Evolutionary conservation across 345 rosid genomes (phyloP).

Genomic region (Camelina sativa): DNA sequence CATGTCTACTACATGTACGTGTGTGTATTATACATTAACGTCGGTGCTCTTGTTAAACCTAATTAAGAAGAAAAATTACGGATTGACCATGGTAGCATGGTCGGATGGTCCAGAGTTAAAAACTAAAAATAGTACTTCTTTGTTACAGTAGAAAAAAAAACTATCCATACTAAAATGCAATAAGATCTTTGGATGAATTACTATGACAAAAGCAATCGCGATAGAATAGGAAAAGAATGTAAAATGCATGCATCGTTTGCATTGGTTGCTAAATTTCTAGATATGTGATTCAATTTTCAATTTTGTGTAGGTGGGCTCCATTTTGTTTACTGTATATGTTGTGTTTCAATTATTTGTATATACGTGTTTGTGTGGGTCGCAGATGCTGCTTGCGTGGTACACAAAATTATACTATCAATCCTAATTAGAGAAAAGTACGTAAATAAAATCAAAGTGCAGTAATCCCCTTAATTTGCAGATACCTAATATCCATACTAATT

Average conservation of each 20-base stretch:
- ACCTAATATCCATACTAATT: background rate
- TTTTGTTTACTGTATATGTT: background rate
- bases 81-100: background rate
- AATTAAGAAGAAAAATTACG: background rate
- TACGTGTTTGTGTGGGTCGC: conserved; percentile 2
- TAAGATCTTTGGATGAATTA: conserved; percentile 25
- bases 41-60: background rate
- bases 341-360: conserved; percentile 33
- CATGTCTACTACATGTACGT: no score
- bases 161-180: background rate
- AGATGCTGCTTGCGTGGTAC: conserved; percentile 28
- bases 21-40: background rate
- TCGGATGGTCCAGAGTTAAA: background rate
- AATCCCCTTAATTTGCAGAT: background rate
- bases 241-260: conserved; percentile 38
- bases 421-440: background rate
- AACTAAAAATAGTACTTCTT: background rate
- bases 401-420: background rate
- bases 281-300: background rate
- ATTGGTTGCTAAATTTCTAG: conserved; percentile 19
- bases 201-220: conserved; percentile 36
- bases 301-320: background rate
- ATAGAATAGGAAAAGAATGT: conserved; percentile 22
- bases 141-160: background rate
- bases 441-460: conserved; percentile 11